These are phyloP conservation scores for Penicillium angulare DNA, from an alignment of 495 filamentous ascomycete species.

Conservation along the genomic window DNA sequence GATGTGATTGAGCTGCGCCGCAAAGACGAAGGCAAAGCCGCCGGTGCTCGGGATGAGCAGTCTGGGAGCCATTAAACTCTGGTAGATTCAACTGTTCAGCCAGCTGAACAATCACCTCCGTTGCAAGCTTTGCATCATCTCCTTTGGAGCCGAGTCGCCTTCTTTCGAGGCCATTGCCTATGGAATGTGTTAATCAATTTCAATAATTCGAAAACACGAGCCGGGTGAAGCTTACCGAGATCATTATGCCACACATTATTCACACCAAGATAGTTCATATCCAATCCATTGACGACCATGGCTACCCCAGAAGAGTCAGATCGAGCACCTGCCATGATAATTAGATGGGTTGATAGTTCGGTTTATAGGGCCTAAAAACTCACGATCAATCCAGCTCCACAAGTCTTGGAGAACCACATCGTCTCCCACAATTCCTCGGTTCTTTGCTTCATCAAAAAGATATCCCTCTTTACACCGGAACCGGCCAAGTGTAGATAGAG, in stretches of 20 bases:
- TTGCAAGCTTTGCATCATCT: slow-evolving; percentile 34
- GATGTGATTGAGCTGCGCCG: slow-evolving; percentile 62
- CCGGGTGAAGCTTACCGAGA: slow-evolving; percentile 48
- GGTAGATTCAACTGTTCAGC: slow-evolving; percentile 47
- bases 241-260: slow-evolving; percentile 76
- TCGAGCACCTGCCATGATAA: slow-evolving; percentile 55
- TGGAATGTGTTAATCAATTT: slow-evolving; percentile 20
- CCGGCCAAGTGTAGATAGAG: slow-evolving; percentile 43
- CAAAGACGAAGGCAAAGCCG: slow-evolving; percentile 78
- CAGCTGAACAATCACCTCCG: slow-evolving; percentile 51
- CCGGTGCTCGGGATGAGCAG: slow-evolving; percentile 69
- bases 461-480: slow-evolving; percentile 70
- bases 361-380: slow-evolving; percentile 18
- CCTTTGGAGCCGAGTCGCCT: slow-evolving; percentile 26
- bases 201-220: not conserved
- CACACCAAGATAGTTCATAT: slow-evolving; percentile 85
- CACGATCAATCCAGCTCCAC: slow-evolving; percentile 76
- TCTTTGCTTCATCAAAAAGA: slow-evolving; percentile 68
- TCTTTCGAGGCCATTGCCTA: slow-evolving; percentile 34
- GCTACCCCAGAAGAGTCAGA: slow-evolving; percentile 61
- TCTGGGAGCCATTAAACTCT: slow-evolving; percentile 51
- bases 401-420: slow-evolving; percentile 73
- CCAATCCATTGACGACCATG: slow-evolving; percentile 73
- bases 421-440: slow-evolving; percentile 64
- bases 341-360: slow-evolving; percentile 25